Conservation (phyloP, 768 basidiomycete genomes). For the Suillus subaureus region DNA sequence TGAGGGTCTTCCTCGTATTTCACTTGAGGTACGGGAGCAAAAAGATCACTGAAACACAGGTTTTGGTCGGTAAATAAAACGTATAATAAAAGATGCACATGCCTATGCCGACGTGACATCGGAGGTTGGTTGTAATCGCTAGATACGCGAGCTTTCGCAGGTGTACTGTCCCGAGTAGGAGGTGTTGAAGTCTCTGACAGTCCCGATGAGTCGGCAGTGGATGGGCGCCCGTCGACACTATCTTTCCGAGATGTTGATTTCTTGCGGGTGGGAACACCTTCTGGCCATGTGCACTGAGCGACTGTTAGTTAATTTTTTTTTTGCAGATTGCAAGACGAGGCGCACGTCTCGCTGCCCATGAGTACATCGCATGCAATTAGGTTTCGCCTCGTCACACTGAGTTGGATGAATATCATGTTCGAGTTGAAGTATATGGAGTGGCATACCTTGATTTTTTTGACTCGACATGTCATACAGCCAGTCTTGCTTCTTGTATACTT, state of each 20-base stretch:
- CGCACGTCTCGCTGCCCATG: slow-evolving; percentile 84
- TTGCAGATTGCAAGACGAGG: slow-evolving; percentile 1
- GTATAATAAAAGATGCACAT: slow-evolving; percentile 10
- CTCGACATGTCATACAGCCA: slow-evolving; percentile 90
- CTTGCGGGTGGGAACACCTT: slow-evolving; percentile 72
- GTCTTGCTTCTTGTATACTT: slow-evolving; percentile 96
- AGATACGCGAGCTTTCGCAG: slow-evolving; percentile 52
- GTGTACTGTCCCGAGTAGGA: slow-evolving; percentile 66
- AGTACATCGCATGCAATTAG: slow-evolving; percentile 82
- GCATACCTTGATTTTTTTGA: slow-evolving; percentile 91
- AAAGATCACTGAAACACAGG: not conserved
- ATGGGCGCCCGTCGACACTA: slow-evolving; percentile 62
- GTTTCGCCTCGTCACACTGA: slow-evolving; percentile 91
- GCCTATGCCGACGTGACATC: slow-evolving; percentile 45
- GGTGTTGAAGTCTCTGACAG: slow-evolving; percentile 74
- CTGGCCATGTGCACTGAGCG: slow-evolving; percentile 80
- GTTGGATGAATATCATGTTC: slow-evolving; percentile 7
- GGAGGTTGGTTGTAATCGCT: slow-evolving; percentile 41
- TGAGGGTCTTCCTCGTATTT: slow-evolving; percentile 6
- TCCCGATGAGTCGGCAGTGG: slow-evolving; percentile 76
- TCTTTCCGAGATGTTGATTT: slow-evolving; percentile 62
- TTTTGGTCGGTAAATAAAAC: slow-evolving; percentile 7
- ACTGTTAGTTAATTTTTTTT: slow-evolving; percentile 17
- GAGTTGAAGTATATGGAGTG: slow-evolving; percentile 7
- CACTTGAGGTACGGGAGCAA: slow-evolving; percentile 1